Conservation (phyloP, 2,329 filamentous ascomycete genomes). For the Chaetomiaceae sp. region DNA sequence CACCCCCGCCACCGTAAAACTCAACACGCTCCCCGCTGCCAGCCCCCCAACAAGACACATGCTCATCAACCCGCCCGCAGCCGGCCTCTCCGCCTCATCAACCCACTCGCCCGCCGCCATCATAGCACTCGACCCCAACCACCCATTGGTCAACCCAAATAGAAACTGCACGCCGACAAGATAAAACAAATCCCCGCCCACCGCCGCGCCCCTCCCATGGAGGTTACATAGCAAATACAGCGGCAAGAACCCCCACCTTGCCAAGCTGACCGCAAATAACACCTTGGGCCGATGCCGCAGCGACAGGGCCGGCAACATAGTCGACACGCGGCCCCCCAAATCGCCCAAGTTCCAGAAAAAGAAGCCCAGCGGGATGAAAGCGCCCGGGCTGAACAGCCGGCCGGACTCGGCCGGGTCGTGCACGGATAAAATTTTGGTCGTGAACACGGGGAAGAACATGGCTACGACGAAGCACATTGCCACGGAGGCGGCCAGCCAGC, state of each 20-base stretch:
- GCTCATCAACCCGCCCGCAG: slow-evolving; percentile 90
- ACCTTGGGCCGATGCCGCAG: slow-evolving; percentile 59
- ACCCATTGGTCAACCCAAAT: slow-evolving; percentile 85
- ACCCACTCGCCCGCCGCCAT: slow-evolving; percentile 84
- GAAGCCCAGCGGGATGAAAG: slow-evolving; percentile 87
- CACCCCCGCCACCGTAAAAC: slow-evolving; percentile 65
- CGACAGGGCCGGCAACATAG: slow-evolving; percentile 50
- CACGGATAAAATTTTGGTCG: slow-evolving; percentile 58
- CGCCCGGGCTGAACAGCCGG: slow-evolving; percentile 62
- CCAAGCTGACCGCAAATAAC: slow-evolving; percentile 64
- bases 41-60: slow-evolving; percentile 82
- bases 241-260: slow-evolving; percentile 68
- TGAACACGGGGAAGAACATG: slow-evolving; percentile 96
- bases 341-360: slow-evolving; percentile 93
- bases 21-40: slow-evolving; percentile 80
- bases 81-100: slow-evolving; percentile 75
- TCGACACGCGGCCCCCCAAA: slow-evolving; percentile 67
- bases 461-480: slow-evolving; percentile 77
- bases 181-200: slow-evolving; percentile 84
- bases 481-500: slow-evolving; percentile 71
- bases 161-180: slow-evolving; percentile 74
- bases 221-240: slow-evolving; percentile 90
- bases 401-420: slow-evolving; percentile 6
- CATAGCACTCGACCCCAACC: slow-evolving; percentile 83
- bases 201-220: slow-evolving; percentile 64